Base-by-base conservation (phyloP, 495 filamentous ascomycete genomes). In the Astrothelium subdiscretum region DNA sequence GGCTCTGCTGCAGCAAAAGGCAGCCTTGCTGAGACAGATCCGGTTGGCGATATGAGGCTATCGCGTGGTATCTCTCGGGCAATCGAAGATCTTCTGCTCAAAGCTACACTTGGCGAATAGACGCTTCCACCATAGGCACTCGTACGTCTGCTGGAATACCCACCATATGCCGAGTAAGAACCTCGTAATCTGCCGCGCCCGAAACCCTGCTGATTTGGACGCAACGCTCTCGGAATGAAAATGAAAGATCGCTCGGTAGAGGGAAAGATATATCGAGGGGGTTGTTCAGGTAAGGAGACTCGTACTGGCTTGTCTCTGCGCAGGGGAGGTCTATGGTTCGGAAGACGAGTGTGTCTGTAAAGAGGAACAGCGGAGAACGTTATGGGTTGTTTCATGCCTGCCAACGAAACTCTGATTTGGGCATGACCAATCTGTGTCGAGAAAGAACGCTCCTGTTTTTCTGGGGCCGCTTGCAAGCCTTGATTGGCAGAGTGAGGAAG, bases 291-390 rank as follows among this genome's bases (percentile, higher is more conserved):
- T 48, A 99, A 79, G 29, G 91, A 96, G 61, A 99, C 89, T 51
- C 94, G 86, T 31, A 97, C 94, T 13, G 95, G 95, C 69, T 97
- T 99, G 73, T 99, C 94, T 52, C 94, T 88, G 58, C 94, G 88
- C 35, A 99, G 81, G 32, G 94, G 94, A 59, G 94, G 95, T 10
- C 94, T 86, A 74, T 97, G 94, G 68, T 96, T 89, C 63, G 94
- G 94, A 32, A 99, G 82, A 63, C 91, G 91, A 29, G 91, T 96
- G 72, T 99, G 90, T 63, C 90, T 85, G 70, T 87, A 89, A 58
- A 92, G 82, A 58, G 87, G 83, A 52, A 96, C 83, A 32, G 83
- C 80, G 27, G 87, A 73, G 67, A 92, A 90, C 43, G 79, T 70
- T 59, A 89, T 83, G 2, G 90, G 83, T 29, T 81, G 79, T 59